Conservation (phyloP, 2,329 filamentous ascomycete genomes). For the Epichloe gansuensis region DNA sequence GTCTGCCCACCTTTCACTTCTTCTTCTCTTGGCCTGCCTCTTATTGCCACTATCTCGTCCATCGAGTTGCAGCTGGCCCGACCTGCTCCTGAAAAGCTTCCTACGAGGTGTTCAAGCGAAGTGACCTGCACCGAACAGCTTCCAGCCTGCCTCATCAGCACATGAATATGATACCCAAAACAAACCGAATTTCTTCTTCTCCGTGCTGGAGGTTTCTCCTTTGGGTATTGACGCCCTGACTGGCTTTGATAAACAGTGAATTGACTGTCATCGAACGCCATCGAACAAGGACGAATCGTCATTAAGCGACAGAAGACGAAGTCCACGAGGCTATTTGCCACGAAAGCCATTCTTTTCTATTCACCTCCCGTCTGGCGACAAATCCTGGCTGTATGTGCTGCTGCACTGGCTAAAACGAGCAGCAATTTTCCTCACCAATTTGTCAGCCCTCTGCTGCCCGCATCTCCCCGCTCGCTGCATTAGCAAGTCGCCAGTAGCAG, state of each 20-base stretch:
- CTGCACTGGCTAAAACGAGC: background rate
- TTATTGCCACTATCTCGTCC: background rate
- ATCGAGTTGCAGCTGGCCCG: background rate
- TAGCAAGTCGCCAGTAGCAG: background rate
- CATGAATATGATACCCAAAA: slow-evolving; percentile 28
- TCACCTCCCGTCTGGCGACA: background rate
- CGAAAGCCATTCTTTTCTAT: background rate
- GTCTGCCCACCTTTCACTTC: background rate
- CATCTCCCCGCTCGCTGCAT: background rate
- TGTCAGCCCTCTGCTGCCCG: background rate
- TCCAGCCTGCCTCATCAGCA: slow-evolving; percentile 6
- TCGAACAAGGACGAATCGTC: background rate
- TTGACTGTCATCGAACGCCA: background rate
- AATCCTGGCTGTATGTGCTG: background rate
- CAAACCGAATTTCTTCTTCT: slow-evolving; percentile 24
- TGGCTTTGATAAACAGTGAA: slow-evolving; percentile 3
- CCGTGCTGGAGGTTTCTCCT: slow-evolving; percentile 28
- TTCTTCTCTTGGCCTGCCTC: background rate
- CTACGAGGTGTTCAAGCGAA: slow-evolving; percentile 1
- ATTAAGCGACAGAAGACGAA: background rate
- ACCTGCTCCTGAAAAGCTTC: background rate
- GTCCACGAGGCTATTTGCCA: background rate
- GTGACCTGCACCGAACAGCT: slow-evolving; percentile 1
- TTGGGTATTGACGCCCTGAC: slow-evolving; percentile 27
- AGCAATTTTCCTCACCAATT: background rate